Base-by-base conservation (phyloP, 768 basidiomycete genomes). In the Mycena olivaceomarginata region DNA sequence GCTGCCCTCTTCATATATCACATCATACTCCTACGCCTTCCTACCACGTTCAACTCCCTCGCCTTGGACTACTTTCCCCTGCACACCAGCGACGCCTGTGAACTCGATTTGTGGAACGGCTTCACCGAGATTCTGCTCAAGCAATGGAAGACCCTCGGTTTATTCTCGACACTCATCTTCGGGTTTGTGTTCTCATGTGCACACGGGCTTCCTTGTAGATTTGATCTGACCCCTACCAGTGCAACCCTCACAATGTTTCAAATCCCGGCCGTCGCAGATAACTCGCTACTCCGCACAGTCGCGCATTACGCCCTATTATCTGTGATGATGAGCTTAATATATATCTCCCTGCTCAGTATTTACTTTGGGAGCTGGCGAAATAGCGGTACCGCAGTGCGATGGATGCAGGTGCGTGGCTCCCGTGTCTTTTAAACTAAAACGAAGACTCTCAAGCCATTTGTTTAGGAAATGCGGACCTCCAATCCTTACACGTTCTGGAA, bases 211-310 rank as follows among this genome's bases (percentile, higher is more conserved):
- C 12, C 6, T 72, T 13, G 51, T 18, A 5, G 5, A 56, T 37
- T 56, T 56, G 9, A 25, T 43, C 11, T 51, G 15, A 15, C 18
- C 12, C 10, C 40, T 22, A 4, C 15, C 37, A 75, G 74, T 12
- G 74, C 74, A 31, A 75, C 74, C 43, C 20, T 75, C 37, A 75
- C 74, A 16, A 75, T 75, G 74, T 75, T 75, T 18, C 74, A 75
- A 69, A 69, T 75, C 16, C 67, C 67, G 0, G 51, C 46, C 39
- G 31, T 75, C 67, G 62, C 41, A 4, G 48, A 22, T 22, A 75
- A 59, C 18, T 48, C 60, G 16, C 31, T 62, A 6, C 48, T 75
- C 3, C 41, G 20, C 39, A 25, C 31, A 13, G 1, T 56, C 6
- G 40, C 22, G 9, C 74, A 68, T n/a, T 37, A 8, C 20, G 31